Conservation (phyloP, 1,139 yeast genomes). For the Saccharomyces hybrid region DNA sequence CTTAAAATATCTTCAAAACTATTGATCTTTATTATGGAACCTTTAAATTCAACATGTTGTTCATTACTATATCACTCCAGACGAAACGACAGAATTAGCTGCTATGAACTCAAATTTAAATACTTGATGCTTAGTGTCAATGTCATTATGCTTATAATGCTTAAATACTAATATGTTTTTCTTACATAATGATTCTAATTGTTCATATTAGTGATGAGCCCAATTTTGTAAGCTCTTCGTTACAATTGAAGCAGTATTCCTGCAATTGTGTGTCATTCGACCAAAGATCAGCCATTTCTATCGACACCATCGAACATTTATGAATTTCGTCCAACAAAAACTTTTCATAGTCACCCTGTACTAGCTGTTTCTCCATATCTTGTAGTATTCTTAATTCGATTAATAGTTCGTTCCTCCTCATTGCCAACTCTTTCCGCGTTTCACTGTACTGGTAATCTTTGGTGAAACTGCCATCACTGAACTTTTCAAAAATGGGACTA, state of each 20-base stretch:
- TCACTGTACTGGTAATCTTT: constrained; percentile 36
- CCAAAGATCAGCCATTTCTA: constrained; percentile 24
- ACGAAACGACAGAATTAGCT: neutral
- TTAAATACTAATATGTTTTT: neutral
- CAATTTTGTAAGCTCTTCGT: constrained; percentile 28
- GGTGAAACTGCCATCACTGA: constrained; percentile 14
- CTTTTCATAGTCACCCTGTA: constrained; percentile 61
- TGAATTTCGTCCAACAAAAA: constrained; percentile 65
- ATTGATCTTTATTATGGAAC: neutral
- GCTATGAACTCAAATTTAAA: neutral
- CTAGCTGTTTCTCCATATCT: constrained; percentile 58
- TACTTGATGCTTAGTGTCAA: too few relatives aligned
- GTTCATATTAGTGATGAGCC: neutral
- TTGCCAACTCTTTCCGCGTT: constrained; percentile 56
- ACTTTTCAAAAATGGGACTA: constrained; percentile 27
- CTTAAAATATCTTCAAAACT: neutral
- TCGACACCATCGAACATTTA: constrained; percentile 43
- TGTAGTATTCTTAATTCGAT: constrained; percentile 65
- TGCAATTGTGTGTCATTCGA: constrained; percentile 21
- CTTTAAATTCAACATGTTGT: neutral
- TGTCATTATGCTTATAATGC: neutral
- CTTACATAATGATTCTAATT: neutral
- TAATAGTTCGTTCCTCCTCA: constrained; percentile 66
- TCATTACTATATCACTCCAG: neutral
- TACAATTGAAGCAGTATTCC: constrained; percentile 32